Evolutionary conservation across 345 rosid genomes (phyloP), one percentile per base, ranked within the genome.

Genomic region (Raphanus sativus): DNA sequence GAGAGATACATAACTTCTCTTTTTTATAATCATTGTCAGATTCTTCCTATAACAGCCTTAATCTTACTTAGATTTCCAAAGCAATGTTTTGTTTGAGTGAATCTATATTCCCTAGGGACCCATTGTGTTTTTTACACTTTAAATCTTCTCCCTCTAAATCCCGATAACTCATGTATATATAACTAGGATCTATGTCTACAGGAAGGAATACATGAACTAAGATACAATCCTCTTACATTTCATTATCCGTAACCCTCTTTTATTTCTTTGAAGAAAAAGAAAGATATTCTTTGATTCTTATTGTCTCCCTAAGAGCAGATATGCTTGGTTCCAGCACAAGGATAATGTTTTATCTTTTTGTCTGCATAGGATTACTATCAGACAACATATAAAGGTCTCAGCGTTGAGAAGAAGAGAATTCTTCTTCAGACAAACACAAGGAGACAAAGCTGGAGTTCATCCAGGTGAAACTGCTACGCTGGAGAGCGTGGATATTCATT

Each of bases 41-140:
- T 89, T 89, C 96, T 88, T 87, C 83, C 34, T 64, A 26, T 74
- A 84, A 83, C 90, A 88, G 89, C 88, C 89, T 89, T 50, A 50
- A 50, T 50, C 55, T 50, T n/a, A 50, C 89, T 89, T 84, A 77
- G 69, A 89, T 74, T 72, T 80, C 79, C 21, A 84, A 82, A 85
- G 82, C 82, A 81, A 73, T 76, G 83, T 84, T 81, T 86, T 84
- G 85, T 83, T 85, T 87, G 83, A 80, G 77, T 87, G 91, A 84
- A 87, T 86, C 87, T 80, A 69, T 81, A 88, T 80, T 63, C 81
- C 84, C 81, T 65, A 78, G 82, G 92, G 89, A 45, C 87, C 91
- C 89, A 81, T 80, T 80, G 40, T 84, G 85, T 86, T 81, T 70
- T 70, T 87, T 85, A 80, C 82, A 81, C 93, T 88, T 87, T 86